These are phyloP conservation scores for Ligustrum vulgare DNA, from an alignment of 257 asterid species.

Conservation along the genomic window DNA sequence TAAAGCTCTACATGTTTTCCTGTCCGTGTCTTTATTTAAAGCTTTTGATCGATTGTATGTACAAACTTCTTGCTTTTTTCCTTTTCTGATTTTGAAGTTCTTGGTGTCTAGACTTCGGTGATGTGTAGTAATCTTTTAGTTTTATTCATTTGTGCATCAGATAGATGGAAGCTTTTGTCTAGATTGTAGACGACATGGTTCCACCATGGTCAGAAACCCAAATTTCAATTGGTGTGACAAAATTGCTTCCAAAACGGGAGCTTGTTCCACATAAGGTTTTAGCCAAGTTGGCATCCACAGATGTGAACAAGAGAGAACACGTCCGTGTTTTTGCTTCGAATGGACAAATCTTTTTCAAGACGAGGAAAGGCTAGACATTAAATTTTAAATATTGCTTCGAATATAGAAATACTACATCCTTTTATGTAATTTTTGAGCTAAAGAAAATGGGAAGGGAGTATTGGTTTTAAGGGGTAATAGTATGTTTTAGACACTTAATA, in stretches of 20 bases:
- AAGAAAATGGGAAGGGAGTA: not conserved
- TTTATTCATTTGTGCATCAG: not conserved
- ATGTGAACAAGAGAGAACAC: constrained; percentile 56
- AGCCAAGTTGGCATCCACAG: constrained; percentile 76
- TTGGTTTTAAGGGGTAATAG: not conserved
- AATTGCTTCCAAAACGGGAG: constrained; percentile 73
- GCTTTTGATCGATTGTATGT: too few relatives aligned
- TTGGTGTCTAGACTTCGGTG: too few relatives aligned
- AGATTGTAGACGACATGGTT: constrained; percentile 89
- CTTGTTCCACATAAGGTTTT: constrained; percentile 80
- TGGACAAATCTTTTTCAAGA: not conserved
- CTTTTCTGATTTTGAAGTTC: too few relatives aligned
- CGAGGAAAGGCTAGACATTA: not conserved
- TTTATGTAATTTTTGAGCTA: not conserved
- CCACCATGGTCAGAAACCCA: constrained; percentile 72
- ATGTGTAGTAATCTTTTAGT: too few relatives aligned
- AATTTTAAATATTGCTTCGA: not conserved
- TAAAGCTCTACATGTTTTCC: too few relatives aligned
- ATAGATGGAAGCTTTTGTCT: constrained; percentile 18
- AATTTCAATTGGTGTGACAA: constrained; percentile 70
- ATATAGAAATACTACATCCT: too few relatives aligned
- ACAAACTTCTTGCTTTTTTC: too few relatives aligned
- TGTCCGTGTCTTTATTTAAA: too few relatives aligned
- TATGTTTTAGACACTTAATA: not conserved
- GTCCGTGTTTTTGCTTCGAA: constrained; percentile 38